Percentiles rank a stretch among this genome's conserved stretches.
phyloP scores from a whole-genome alignment of 495 filamentous ascomycete species.

The Aspergillus homomorphus region DNA sequence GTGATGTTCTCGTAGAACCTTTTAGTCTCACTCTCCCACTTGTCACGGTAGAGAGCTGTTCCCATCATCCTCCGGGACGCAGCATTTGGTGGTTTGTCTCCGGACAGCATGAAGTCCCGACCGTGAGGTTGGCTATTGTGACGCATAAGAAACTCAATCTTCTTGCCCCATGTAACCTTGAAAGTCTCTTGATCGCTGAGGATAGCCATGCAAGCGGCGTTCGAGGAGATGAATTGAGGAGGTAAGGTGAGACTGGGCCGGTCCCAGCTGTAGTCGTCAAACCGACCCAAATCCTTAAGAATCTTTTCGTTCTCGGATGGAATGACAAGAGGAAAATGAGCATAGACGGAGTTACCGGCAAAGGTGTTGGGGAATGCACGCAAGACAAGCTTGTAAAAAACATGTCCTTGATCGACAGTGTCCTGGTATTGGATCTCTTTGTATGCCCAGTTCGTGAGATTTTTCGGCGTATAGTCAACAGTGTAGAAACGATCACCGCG shows the following conservation, averaged over 20 bases:
- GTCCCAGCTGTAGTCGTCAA: constrained; percentile 51
- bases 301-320: constrained; percentile 53
- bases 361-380: constrained; percentile 60
- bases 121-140: constrained; percentile 39
- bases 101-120: constrained; percentile 54
- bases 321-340: constrained; percentile 59
- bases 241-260: constrained; percentile 33
- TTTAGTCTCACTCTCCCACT: constrained; percentile 51
- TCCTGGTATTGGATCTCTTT: constrained; percentile 48
- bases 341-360: constrained; percentile 54
- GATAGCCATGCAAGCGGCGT: constrained; percentile 47
- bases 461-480: constrained; percentile 65
- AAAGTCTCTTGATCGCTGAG: constrained; percentile 50
- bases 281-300: constrained; percentile 39
- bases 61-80: constrained; percentile 47
- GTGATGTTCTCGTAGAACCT: constrained; percentile 54
- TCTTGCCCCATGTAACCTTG: constrained; percentile 55
- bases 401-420: constrained; percentile 53
- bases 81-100: constrained; percentile 46
- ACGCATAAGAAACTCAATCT: constrained; percentile 49
- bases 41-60: constrained; percentile 44
- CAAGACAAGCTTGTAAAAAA: constrained; percentile 60
- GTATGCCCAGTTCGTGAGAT: constrained; percentile 80
- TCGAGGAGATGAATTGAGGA: constrained; percentile 43
- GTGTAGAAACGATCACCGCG: constrained; percentile 88